Percentiles rank a stretch among this genome's conserved stretches.
Conservation (phyloP, 306 rosid species). For the Vachellia collinsii region DNA sequence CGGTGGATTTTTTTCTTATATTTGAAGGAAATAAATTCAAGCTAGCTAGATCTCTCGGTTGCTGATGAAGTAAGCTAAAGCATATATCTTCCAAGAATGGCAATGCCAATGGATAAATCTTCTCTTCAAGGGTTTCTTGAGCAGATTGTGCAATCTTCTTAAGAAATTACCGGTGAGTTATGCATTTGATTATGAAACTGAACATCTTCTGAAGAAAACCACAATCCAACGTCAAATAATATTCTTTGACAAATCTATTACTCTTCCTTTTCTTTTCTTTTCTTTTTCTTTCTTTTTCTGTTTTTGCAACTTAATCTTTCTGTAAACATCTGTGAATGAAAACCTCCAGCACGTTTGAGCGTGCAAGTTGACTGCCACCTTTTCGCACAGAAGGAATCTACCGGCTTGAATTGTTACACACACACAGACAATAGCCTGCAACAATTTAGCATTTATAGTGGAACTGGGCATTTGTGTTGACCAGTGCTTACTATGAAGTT, state of each 20-base stretch:
- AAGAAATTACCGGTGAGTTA: neutral
- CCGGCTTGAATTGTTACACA: neutral
- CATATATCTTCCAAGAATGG: constrained; percentile 35
- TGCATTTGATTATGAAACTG: neutral
- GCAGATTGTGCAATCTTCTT: neutral
- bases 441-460: neutral
- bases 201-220: neutral
- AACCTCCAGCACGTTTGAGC: too few relatives aligned
- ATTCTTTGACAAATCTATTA: neutral
- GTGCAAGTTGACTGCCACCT: too few relatives aligned
- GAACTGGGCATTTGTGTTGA: neutral
- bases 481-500: neutral
- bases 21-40: neutral
- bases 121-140: neutral
- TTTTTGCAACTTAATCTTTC: too few relatives aligned
- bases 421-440: neutral
- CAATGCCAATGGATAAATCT: constrained; percentile 22
- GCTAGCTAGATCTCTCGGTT: neutral
- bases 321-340: too few relatives aligned
- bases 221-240: neutral
- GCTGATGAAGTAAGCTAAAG: neutral
- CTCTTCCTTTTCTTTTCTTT: neutral
- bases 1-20: constrained; percentile 2
- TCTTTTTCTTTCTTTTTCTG: too few relatives aligned
- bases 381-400: too few relatives aligned